These are phyloP conservation scores for Plantago coronopus DNA, from an alignment of 305 asterid genomes.

Conservation along the genomic window DNA sequence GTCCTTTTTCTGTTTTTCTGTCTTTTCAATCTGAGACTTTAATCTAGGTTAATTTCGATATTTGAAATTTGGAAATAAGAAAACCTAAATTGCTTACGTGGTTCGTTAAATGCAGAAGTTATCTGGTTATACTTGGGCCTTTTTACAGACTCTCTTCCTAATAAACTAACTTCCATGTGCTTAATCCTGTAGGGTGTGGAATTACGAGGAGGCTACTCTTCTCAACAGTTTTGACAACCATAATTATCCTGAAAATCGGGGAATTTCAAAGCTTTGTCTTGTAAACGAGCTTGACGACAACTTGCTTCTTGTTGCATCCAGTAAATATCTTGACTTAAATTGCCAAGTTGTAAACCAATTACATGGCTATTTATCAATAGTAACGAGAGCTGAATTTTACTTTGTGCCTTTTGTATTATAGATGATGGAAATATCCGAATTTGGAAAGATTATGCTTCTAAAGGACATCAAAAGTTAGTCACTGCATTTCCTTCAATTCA, in stretches of 20 bases:
- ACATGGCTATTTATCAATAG: constrained; percentile 10
- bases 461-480: constrained; percentile 78
- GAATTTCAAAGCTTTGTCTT: constrained; percentile 91
- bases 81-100: no score
- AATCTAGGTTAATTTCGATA: no score
- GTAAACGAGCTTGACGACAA: constrained; percentile 90
- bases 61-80: no score
- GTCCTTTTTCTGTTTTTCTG: no score
- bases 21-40: no score
- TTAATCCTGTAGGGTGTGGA: constrained; percentile 73
- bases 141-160: background rate
- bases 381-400: constrained; percentile 15
- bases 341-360: constrained; percentile 21
- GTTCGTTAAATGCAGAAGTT: no score
- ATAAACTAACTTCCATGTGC: constrained; percentile 25
- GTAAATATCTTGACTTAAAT: constrained; percentile 43
- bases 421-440: constrained; percentile 93
- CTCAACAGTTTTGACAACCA: constrained; percentile 92
- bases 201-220: constrained; percentile 85
- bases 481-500: constrained; percentile 90
- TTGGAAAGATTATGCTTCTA: constrained; percentile 83
- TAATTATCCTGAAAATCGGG: constrained; percentile 74
- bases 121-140: no score
- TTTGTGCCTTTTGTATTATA: constrained; percentile 27
- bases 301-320: constrained; percentile 96